Base-by-base conservation (phyloP, 2,329 filamentous ascomycete species). In the Alternaria triticina region DNA sequence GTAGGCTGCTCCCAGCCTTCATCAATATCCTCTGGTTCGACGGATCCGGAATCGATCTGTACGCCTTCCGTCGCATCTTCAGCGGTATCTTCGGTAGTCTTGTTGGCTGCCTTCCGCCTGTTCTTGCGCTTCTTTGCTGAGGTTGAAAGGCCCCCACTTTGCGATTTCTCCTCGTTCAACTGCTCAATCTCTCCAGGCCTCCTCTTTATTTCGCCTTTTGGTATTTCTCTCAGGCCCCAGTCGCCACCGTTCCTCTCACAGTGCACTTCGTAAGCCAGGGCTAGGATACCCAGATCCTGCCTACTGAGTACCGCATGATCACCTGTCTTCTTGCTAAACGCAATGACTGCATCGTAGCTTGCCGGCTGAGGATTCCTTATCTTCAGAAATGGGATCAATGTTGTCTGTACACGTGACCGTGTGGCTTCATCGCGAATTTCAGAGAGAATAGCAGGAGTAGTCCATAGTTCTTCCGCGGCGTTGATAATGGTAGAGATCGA, bases 211-310 rank as follows among this genome's bases (percentile, higher is more conserved):
- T 94, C 94, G 78, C 97, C 94, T 1, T 90, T 91, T 0, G 95
- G 95, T 4, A 87, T 86, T 61, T 87, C 92, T 65, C 94, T 86
- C 79, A 97, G 75, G 63, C 94, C 87, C 91, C 93, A 97, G 77
- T 97, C 90, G 2, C 94, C 94, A n/a, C 90, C 89, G 77, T 97
- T 96, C 62, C 90, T 85, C 83, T 98, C 94, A 73, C 92, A 91
- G 74, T 98, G 95, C n/a, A 98, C 79, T 78, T 99, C 96, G 79
- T 98, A 98, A 1, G 93, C 91, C 59, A 99, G 83, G 9, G 95
- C 96, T 74, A 98, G 84, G 44, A 99, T 87, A 70, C 96, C 91
- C 64, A 98, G 84, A 88, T 99, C 96, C 1, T 94, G 91, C 76
- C 87, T 89, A 81, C 94, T 97, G 62, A 99, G 83, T 1, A 97